Base-by-base conservation (phyloP, 2,329 filamentous ascomycete species). In the Aspergillus candidus region DNA sequence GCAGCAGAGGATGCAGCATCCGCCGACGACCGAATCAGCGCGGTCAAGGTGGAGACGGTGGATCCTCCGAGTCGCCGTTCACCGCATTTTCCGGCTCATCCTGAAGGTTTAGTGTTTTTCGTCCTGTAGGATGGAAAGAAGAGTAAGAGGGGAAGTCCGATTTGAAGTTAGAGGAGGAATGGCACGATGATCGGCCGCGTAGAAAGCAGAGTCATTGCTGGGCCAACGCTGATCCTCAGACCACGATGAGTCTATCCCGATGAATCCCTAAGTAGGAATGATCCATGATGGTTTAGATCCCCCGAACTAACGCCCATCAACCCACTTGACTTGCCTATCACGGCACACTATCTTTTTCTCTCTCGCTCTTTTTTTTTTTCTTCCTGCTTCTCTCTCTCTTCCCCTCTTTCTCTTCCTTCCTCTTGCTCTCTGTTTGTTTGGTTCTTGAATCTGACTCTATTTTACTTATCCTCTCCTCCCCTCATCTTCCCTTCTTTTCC, bases 391-490 rank as follows among this genome's bases (percentile, higher is more conserved):
- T 15, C 35, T 42, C 49, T 47, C 32, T 48, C 41, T 31, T 40
- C 39, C 32, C 48, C 44, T 54, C 39, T 35, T 49, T 53, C 48
- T 33, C n/a, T 48, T 40, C 27, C 38, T 34, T 45, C 41, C 50
- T 46, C 42, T 35, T 40, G 42, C 37, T 35, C 35, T 48, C 40
- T 27, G 22, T 27, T 27, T 27, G 22, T 27, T 27, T 27, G 22
- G 18, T 6, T 41, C 40, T 27, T 36, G 34, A 42, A 18, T 42
- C 35, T 18, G 14, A 22, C 17, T 14, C 6, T 18, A 27, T 12
- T 29, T 18, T n/a, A 33, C 42, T 38, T 35, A 35, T 40, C 41
- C 44, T 46, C 37, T 43, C 38, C 40, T 46, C 47, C 32, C 37
- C 33, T 38, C 14, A 22, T 38, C 41, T 36, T 31, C 17, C 17